phyloP scores from a whole-genome alignment of 768 basidiomycete genomes.

The Cantharellus cinnabarinus region DNA sequence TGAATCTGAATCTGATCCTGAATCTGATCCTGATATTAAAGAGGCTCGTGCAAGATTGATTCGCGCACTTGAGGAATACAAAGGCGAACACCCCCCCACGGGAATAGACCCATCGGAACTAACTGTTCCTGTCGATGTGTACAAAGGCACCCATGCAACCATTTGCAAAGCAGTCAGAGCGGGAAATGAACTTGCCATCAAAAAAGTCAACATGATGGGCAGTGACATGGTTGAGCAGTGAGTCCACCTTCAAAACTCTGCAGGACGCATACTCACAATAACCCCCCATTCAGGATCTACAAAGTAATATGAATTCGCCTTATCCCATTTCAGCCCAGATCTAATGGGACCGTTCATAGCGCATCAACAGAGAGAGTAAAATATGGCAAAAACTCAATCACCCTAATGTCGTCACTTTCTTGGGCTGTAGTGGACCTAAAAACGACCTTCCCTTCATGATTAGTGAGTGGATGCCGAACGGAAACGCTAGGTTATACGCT shows the following conservation, averaged over 20 bases:
- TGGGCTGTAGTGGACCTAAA: not conserved
- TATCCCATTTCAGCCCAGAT: not conserved
- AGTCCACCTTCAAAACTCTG: not conserved
- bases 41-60: not conserved
- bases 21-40: not conserved
- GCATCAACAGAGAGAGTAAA: not conserved
- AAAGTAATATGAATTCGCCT: not conserved
- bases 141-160: not conserved
- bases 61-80: not conserved
- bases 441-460: not conserved
- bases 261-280: not conserved
- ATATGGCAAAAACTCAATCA: not conserved
- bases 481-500: not conserved
- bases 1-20: not conserved
- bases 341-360: not conserved
- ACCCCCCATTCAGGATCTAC: not conserved
- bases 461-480: slow-evolving; percentile 1
- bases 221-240: not conserved
- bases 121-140: not conserved
- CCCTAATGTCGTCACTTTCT: not conserved
- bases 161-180: not conserved
- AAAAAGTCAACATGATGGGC: not conserved
- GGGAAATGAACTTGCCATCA: not conserved
- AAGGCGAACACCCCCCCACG: not conserved
- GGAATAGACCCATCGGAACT: not conserved